Base-by-base conservation (phyloP, 305 asterid genomes). In the Lippia alba region DNA sequence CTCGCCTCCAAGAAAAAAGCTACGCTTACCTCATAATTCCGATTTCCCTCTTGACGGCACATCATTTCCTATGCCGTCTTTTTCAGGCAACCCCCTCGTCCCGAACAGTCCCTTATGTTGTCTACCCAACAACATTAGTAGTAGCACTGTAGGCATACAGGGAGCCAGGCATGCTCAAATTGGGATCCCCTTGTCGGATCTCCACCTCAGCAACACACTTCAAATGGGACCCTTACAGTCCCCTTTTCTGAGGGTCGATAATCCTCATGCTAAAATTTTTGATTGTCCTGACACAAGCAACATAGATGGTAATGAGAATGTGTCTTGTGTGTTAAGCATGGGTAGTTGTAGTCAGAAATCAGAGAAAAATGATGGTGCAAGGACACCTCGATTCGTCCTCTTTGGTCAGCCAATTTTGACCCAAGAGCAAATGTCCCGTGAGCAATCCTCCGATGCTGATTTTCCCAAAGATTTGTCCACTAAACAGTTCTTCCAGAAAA, bases 101-200 rank as follows among this genome's bases (percentile, higher is more conserved):
- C 85, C 87, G 40, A 80, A 82, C 80, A 83, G 89, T 82, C 82
- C 85, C 72, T 74, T 81, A 19, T 49, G 81, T 79, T 78, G 79
- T 84, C 82, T 72, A 36, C 57, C 88, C 1, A 79, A 84, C 80
- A 80, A 75, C 76, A 67, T 77, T 24, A 36, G 8, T 8, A 55
- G 85, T 86, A 36, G 8, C 4, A 55, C 86, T 86, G 86, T 81
- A 79, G 92, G 89, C 89, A 80, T 89, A 86, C 96, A 89, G 90
- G 92, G 91, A 89, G 90, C 96, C 96, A 86, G 96, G 96, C 96
- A 89, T 86, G 84, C 86, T 83, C 86, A 82, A 76, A 77, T 71
- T 80, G 91, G 90, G 84, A 82, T 61, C 67, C 86, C 84, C 5
- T 81, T 81, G 24, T 72, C 69, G 78, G 85, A 72, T 65, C 77